Percentiles rank a stretch among this genome's conserved stretches.
These are phyloP conservation scores for Candida germanica DNA, from an alignment of 805 yeast species.

Conservation along the genomic window DNA sequence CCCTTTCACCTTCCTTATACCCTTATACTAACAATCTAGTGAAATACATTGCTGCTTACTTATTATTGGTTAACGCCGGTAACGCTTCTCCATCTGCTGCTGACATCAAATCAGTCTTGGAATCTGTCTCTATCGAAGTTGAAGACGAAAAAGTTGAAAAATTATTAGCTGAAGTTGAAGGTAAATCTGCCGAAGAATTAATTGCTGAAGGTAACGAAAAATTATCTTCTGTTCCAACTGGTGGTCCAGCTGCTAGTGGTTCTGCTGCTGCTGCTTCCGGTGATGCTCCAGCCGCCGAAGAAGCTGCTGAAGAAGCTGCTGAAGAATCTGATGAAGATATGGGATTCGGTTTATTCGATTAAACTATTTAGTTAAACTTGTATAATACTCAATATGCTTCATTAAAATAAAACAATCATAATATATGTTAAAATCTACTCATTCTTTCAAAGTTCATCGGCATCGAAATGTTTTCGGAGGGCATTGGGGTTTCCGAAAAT, in stretches of 20 bases:
- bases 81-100: conserved; percentile 43
- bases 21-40: conserved; percentile 21
- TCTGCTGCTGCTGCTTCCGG: conserved; percentile 34
- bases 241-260: conserved; percentile 42
- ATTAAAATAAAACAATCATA: conserved; percentile 4
- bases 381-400: conserved; percentile 10
- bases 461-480: conserved; percentile 48
- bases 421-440: conserved; percentile 2
- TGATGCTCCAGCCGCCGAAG: conserved; percentile 35
- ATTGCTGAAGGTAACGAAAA: conserved; percentile 89
- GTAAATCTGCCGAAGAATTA: conserved; percentile 47
- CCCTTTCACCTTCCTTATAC: too few relatives aligned
- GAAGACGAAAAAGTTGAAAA: conserved; percentile 60
- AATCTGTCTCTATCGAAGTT: conserved; percentile 57
- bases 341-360: conserved; percentile 47
- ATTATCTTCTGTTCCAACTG: conserved; percentile 77
- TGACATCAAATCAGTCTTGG: conserved; percentile 39
- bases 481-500: conserved; percentile 80
- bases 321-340: conserved; percentile 41
- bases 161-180: conserved; percentile 47
- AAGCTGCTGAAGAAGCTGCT: conserved; percentile 40
- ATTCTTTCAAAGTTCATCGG: conserved; percentile 6
- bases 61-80: conserved; percentile 46
- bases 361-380: conserved; percentile 14
- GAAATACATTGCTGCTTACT: conserved; percentile 49